phyloP scores from a whole-genome alignment of 2,329 filamentous ascomycete genomes.

The Sarocladium oryzae region DNA sequence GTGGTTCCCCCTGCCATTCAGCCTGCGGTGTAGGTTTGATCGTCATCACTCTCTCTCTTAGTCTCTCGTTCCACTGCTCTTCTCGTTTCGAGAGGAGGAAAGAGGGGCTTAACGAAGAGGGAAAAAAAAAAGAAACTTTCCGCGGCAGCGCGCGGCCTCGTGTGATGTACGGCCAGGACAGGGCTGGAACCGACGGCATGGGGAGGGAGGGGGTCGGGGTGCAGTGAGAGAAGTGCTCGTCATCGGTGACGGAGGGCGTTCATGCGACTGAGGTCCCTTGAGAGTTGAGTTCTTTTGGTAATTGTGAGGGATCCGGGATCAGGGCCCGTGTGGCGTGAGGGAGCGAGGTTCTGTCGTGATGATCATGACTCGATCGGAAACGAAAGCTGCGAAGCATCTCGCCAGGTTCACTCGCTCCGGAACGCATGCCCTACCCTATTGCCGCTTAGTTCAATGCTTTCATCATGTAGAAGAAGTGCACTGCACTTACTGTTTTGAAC shows the following conservation, averaged over 20 bases:
- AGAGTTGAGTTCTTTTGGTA: no score
- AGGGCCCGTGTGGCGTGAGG: no score
- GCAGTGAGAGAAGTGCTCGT: not conserved
- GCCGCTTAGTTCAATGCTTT: no score
- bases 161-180: slow-evolving; percentile 4
- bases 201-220: no score
- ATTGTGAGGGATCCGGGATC: no score
- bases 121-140: not conserved
- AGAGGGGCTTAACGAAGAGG: not conserved
- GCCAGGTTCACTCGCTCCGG: no score
- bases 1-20: not conserved
- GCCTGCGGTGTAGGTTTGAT: slow-evolving; percentile 1
- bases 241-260: slow-evolving; percentile 1
- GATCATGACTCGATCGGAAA: no score
- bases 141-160: not conserved
- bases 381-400: no score
- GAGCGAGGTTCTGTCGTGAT: no score
- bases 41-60: not conserved
- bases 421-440: no score
- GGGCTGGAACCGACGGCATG: not conserved
- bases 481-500: no score
- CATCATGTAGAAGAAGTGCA: no score
- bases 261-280: not conserved
- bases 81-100: not conserved
- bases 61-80: not conserved